Evolutionary conservation across 164 flowering plant species (phyloP).

Genomic region (Cinnamomum chago): DNA sequence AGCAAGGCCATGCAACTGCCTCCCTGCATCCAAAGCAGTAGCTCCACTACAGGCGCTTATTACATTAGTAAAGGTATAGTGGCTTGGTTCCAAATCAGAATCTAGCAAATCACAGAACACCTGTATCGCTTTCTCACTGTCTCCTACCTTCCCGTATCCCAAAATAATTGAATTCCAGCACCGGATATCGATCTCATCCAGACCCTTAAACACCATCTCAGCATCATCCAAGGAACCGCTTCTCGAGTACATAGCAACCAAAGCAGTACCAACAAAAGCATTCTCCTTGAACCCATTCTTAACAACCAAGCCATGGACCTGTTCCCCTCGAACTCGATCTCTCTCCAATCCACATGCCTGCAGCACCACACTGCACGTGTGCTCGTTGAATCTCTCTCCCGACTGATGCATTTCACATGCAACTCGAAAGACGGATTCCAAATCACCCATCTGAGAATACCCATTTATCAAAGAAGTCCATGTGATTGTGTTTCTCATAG

Average conservation of each 20-base stretch:
- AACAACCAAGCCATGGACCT: constrained; percentile 26
- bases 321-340: constrained; percentile 20
- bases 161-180: constrained; percentile 34
- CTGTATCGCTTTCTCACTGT: constrained; percentile 19
- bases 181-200: constrained; percentile 23
- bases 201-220: constrained; percentile 19
- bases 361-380: constrained; percentile 29
- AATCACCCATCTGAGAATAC: constrained; percentile 20
- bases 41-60: constrained; percentile 22
- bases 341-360: constrained; percentile 17
- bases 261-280: constrained; percentile 28
- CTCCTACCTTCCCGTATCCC: constrained; percentile 27
- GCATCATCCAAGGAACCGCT: constrained; percentile 23
- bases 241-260: constrained; percentile 28
- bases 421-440: constrained; percentile 21
- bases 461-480: constrained; percentile 40
- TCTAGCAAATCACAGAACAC: constrained; percentile 17
- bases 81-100: constrained; percentile 28
- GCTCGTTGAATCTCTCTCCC: constrained; percentile 27
- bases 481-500: constrained; percentile 25
- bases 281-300: constrained; percentile 30
- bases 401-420: constrained; percentile 17
- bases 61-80: constrained; percentile 30
- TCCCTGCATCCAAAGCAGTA: constrained; percentile 14
- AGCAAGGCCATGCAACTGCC: constrained; percentile 28